Evolutionary conservation across 1,284 basidiomycete species (phyloP), one percentile per base, ranked within the genome.

Genomic region (Neolentinus lepideus): DNA sequence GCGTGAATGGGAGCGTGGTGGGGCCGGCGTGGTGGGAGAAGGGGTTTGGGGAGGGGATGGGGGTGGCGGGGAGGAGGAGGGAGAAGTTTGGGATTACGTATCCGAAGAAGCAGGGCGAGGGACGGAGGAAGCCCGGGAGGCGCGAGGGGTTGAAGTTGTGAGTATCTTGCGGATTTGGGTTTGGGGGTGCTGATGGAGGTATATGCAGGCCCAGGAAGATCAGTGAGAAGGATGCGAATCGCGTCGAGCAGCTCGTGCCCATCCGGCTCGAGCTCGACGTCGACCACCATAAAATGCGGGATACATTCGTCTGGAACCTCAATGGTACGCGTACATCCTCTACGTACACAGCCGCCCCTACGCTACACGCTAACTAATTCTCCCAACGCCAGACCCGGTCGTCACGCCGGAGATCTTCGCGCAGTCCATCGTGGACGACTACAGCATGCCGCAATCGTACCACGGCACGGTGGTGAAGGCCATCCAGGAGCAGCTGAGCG

Each of bases 231-330:
- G 78, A 86, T 31, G 82, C 83, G 2, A 77, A 83, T 59, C 73
- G 77, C 31, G 78, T 83, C 8, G 94, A 95, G 66, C 77, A 84
- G 63, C 83, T 98, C 35, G 90, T 99, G 4, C 96, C 96, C 2
- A 91, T 99, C 53, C 84, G 96, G 21, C 76, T 99, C 53, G 97
- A 99, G 70, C 86, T 98, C 64, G 97, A 99, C 63, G 87, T 96
- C 55, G 88, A 90, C 57, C 90, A 92, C 66, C 88, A 90, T 67
- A 92, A 90, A 70, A 85, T 98, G 77, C 84, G 94, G 36, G 96
- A 99, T 68, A 95, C 96, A 0, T 98, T 99, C 70, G 84, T 96
- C 33, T 99, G 96, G 96, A 98, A 99, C 66, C 74, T 95, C 54
- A 88, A 90, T 63, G 93, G 93, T 94, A 58, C 54, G 81, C 72